These are phyloP conservation scores for Apiosordaria backusii DNA, from an alignment of 495 filamentous ascomycete species.

Conservation along the genomic window DNA sequence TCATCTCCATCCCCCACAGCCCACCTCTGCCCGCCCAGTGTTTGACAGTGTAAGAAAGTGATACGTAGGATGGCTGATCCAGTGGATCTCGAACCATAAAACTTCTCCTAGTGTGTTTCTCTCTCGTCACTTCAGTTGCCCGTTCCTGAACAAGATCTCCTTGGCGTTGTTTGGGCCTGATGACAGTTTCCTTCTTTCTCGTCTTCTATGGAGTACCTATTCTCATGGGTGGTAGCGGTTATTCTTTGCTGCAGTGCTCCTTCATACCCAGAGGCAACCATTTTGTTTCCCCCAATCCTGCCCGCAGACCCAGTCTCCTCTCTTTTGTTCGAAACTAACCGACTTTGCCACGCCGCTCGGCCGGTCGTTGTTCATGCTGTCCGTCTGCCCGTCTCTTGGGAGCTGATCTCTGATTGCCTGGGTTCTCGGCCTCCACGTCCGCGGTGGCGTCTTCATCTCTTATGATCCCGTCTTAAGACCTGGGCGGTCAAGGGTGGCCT, in stretches of 20 bases:
- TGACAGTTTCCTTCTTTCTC: conserved; percentile 9
- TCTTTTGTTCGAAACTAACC: conserved; percentile 12
- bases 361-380: conserved; percentile 25
- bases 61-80: conserved; percentile 24
- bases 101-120: conserved; percentile 19
- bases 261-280: conserved; percentile 1
- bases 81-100: conserved; percentile 29
- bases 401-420: conserved; percentile 17
- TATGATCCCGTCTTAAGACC: conserved; percentile 18
- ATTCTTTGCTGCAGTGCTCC: conserved; percentile 6
- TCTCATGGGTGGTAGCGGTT: neutral
- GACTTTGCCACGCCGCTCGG: conserved; percentile 23
- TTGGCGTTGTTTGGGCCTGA: conserved; percentile 20
- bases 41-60: conserved; percentile 29
- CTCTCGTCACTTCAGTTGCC: conserved; percentile 6
- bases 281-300: neutral
- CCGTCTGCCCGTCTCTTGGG: conserved; percentile 12
- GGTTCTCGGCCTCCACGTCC: conserved; percentile 11
- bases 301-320: neutral
- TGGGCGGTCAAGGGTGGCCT: conserved; percentile 5
- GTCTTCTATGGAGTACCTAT: neutral
- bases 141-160: conserved; percentile 2
- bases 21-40: conserved; percentile 20
- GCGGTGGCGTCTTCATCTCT: conserved; percentile 15
- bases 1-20: neutral